These are phyloP conservation scores for Selaginella tamariscina DNA, from an alignment of 75 land plant species.

Conservation along the genomic window DNA sequence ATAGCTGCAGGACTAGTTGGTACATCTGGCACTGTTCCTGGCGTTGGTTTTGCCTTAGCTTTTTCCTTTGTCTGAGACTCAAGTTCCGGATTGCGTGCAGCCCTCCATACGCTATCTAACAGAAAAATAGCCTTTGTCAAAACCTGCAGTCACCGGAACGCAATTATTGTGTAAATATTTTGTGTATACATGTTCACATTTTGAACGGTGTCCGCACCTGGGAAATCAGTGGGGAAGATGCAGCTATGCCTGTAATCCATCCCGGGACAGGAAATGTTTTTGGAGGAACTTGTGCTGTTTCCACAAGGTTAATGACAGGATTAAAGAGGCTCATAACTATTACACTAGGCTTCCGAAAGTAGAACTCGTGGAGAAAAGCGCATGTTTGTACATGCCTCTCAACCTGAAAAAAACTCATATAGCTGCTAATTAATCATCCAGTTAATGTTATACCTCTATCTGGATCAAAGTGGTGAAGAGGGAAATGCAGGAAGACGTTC, in stretches of 20 bases:
- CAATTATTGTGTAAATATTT: background rate
- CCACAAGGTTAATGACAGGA: background rate
- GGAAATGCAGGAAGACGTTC: background rate
- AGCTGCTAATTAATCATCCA: background rate
- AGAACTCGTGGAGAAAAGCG: conserved; percentile 6
- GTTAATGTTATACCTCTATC: background rate
- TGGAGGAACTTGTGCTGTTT: background rate
- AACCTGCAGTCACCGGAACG: background rate
- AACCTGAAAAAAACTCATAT: background rate
- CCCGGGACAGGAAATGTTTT: conserved; percentile 9
- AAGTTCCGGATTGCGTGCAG: background rate
- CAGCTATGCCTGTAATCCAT: conserved; percentile 8
- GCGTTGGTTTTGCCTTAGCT: background rate
- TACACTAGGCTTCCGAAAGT: background rate
- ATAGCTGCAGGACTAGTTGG: background rate
- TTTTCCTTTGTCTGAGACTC: background rate
- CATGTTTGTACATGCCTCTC: conserved; percentile 13
- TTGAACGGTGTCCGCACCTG: too few species aligned
- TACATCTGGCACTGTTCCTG: background rate
- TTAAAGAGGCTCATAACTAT: background rate
- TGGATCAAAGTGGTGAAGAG: conserved; percentile 5
- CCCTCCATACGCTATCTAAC: background rate
- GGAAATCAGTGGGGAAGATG: conserved; percentile 1
- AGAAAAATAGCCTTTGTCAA: background rate
- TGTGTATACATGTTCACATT: background rate